Evolutionary conservation across 2,329 filamentous ascomycete genomes (phyloP), one percentile per base, ranked within the genome.

Genomic region (Alternaria burnsii): DNA sequence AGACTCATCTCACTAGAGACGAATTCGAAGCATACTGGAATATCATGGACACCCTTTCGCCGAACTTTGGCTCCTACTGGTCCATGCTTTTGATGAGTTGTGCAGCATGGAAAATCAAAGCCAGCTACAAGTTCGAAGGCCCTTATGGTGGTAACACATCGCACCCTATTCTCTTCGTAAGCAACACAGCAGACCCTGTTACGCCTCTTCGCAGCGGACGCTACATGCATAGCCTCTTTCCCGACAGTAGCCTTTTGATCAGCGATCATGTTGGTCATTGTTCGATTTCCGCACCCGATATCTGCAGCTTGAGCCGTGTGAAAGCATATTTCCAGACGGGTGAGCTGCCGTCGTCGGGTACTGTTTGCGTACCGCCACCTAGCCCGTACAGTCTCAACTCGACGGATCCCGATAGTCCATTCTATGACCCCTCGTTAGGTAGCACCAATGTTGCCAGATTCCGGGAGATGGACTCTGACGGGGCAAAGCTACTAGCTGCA

Each of bases 111-210:
- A 64, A 63, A 12, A 72, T 81, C 47, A 68, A 73, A 3, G 71
- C 81, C 1, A 60, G 63, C 10, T 71, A 77, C 60, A 72, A 70
- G 43, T 82, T 78, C 58, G 63, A 61, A 22, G 70, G 62, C 11
- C 57, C 62, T 0, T 72, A 69, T 57, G 70, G 71, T 8, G 75
- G 66, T 61, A 77, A 81, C 26, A 86, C 83, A 6, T 78, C 81
- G 6, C 81, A 85, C 63, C 87, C 87, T 0, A 77, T 89, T 32
- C 79, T 89, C 7, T 85, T 87, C 69, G 76, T 88, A 12, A 84
- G 83, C 36, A 88, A 86, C 67, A 84, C 82, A 0, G 79, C 84
- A 14, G 87, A 89, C 58, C 87, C 88, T 0, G 85, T 89, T 1
- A 89, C 86, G 0, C 86, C 87, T 3, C 73, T 88, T 5, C 66